phyloP scores from a whole-genome alignment of 768 basidiomycete species.

The Rhodosporidiobolus odoratus region DNA sequence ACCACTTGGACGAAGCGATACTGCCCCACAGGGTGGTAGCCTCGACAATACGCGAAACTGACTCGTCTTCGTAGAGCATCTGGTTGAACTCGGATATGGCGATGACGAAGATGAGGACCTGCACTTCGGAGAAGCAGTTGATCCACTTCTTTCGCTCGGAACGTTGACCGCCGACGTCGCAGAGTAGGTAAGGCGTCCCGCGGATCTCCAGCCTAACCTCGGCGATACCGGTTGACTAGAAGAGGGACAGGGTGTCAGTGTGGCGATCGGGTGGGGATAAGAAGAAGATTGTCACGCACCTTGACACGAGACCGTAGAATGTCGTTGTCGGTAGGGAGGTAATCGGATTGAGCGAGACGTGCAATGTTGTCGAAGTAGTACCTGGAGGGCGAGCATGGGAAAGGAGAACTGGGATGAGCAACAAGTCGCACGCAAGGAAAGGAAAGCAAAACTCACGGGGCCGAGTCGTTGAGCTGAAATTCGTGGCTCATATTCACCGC shows the following conservation, averaged over 20 bases:
- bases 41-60: conserved; percentile 87
- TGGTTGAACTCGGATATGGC: conserved; percentile 68
- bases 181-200: conserved; percentile 75
- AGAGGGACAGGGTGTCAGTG: background rate
- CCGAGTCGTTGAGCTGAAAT: conserved; percentile 93
- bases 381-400: background rate
- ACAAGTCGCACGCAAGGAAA: background rate
- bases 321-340: conserved; percentile 84
- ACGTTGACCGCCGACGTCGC: conserved; percentile 84
- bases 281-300: background rate
- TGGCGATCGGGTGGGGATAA: background rate
- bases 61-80: background rate
- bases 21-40: conserved; percentile 91
- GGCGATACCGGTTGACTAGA: conserved; percentile 80
- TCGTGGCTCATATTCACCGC: conserved; percentile 83
- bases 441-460: conserved; percentile 59
- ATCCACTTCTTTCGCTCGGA: conserved; percentile 91
- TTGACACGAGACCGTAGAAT: conserved; percentile 89
- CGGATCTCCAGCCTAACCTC: conserved; percentile 93
- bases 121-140: conserved; percentile 77
- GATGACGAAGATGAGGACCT: conserved; percentile 30
- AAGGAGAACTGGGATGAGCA: no score
- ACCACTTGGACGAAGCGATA: conserved; percentile 94
- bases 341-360: conserved; percentile 66
- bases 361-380: conserved; percentile 83